A percentile compares a stretch with the other conserved stretches of the same genome.
Conservation (phyloP, 2,329 filamentous ascomycete species). For the Claviceps pusilla region DNA sequence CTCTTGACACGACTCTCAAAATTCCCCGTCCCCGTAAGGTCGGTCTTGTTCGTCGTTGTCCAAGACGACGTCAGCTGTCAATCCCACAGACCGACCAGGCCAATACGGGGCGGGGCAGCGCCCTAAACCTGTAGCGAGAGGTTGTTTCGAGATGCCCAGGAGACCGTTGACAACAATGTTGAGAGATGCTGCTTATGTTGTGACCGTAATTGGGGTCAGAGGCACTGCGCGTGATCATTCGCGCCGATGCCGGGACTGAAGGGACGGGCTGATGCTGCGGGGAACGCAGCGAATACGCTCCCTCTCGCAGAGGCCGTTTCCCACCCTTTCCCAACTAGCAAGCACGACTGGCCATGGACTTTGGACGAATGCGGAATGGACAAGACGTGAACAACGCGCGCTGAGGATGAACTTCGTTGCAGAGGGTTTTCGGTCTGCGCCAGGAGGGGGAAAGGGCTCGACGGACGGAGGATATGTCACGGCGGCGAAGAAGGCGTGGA, state of each 20-base stretch:
- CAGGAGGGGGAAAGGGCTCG: background rate
- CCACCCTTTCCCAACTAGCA: constrained; percentile 35
- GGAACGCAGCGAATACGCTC: constrained; percentile 27
- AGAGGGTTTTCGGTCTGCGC: background rate
- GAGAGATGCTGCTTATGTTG: background rate
- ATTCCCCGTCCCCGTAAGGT: constrained; percentile 3
- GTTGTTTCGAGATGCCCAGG: background rate
- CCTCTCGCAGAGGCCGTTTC: constrained; percentile 42
- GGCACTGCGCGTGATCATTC: constrained; percentile 1
- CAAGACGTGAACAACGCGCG: constrained; percentile 5
- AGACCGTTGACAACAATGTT: no score
- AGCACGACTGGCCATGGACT: constrained; percentile 43
- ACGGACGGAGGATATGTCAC: background rate
- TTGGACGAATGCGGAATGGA: constrained; percentile 10
- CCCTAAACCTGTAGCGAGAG: background rate
- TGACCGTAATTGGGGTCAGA: background rate
- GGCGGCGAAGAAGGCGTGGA: background rate
- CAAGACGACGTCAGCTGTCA: background rate
- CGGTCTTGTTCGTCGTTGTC: background rate
- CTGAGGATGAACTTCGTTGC: background rate
- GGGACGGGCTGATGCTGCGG: constrained; percentile 35
- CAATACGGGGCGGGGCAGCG: constrained; percentile 1
- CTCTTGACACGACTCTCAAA: background rate
- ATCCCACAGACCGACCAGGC: constrained; percentile 4
- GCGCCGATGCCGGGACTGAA: constrained; percentile 7